A percentile compares a stretch with the other conserved stretches of the same genome.
Conservation (phyloP, 352 stramenopile species). For the Pythium sp. region DNA sequence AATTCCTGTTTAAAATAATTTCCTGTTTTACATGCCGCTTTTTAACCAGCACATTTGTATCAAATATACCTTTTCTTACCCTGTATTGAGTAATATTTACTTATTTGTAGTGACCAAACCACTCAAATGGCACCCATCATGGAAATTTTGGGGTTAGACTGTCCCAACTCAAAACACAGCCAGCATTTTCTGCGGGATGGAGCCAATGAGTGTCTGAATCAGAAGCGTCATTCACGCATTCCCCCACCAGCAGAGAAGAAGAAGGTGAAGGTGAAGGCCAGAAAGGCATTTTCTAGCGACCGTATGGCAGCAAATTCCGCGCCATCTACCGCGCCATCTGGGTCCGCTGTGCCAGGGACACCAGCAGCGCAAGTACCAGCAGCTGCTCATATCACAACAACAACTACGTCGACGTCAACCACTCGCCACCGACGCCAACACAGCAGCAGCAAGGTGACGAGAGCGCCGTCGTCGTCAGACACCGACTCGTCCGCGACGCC, state of each 20-base stretch:
- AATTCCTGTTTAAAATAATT: neutral
- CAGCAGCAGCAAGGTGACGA: neutral
- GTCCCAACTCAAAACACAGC: neutral
- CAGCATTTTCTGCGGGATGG: conserved; percentile 4
- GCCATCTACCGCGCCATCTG: conserved; percentile 3
- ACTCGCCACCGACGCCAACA: neutral
- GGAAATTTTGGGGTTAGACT: neutral
- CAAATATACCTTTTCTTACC: neutral
- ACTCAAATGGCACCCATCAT: neutral
- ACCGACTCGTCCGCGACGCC: neutral
- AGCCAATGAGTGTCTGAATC: conserved; percentile 4
- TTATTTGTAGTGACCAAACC: neutral
- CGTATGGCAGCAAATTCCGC: conserved; percentile 6
- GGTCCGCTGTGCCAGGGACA: neutral
- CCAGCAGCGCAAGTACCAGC: neutral
- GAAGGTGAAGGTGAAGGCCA: neutral
- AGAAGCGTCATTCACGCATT: conserved; percentile 6
- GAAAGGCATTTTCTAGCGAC: neutral
- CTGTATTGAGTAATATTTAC: neutral
- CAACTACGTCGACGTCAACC: neutral
- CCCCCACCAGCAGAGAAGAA: neutral
- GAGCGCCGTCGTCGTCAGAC: neutral
- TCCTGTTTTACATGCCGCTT: neutral
- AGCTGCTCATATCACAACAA: neutral
- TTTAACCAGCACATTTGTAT: neutral